Evolutionary conservation across 2,329 filamentous ascomycete genomes (phyloP).

Genomic region (Zasmidium angulare): DNA sequence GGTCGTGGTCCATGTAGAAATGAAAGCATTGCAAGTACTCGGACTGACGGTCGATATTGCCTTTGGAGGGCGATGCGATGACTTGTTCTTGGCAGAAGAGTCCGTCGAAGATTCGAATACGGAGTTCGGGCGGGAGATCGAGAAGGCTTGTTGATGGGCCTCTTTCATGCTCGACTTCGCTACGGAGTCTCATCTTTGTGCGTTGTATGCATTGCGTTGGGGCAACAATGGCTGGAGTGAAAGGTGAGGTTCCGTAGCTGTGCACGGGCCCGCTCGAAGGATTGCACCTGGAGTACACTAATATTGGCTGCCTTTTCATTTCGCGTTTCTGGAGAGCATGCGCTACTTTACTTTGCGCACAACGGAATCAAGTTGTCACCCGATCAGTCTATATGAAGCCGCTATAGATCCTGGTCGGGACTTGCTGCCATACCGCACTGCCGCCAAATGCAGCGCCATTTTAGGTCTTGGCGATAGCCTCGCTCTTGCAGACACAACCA

Average conservation of each 20-base stretch:
- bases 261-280: background rate
- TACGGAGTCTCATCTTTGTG: background rate
- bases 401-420: no score
- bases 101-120: background rate
- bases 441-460: no score
- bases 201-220: background rate
- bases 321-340: no score
- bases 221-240: background rate
- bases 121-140: background rate
- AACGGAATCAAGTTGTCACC: no score
- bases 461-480: no score
- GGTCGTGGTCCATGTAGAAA: background rate
- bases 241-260: background rate
- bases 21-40: background rate
- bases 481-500: no score
- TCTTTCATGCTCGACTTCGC: background rate
- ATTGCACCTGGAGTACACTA: background rate
- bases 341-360: no score
- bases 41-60: background rate
- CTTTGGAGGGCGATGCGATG: background rate
- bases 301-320: no score
- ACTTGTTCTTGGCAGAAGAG: background rate
- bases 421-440: no score
- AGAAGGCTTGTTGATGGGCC: background rate
- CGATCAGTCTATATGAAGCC: no score